A percentile compares a stretch with the other conserved stretches of the same genome.
Evolutionary conservation across 306 rosid genomes (phyloP).

Genomic region (Canavalia gladiata): DNA sequence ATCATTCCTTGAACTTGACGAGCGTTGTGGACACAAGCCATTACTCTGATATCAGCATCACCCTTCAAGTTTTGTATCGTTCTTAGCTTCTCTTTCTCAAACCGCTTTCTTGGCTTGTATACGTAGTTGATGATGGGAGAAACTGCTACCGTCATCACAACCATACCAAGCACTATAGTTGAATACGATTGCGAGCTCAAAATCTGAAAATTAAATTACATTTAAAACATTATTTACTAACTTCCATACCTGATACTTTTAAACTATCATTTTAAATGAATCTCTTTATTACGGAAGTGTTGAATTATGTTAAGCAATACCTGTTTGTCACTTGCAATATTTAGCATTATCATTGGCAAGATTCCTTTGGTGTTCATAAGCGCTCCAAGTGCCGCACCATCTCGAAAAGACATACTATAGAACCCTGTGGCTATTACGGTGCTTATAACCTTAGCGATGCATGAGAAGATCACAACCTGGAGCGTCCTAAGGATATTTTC

Average conservation of each 20-base stretch:
- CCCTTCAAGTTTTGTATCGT: slow-evolving; percentile 43
- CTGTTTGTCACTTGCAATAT: slow-evolving; percentile 45
- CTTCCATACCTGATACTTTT: no score
- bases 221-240: no score
- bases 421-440: slow-evolving; percentile 15
- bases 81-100: slow-evolving; percentile 40
- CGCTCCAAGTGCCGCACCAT: slow-evolving; percentile 53
- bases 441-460: slow-evolving; percentile 44
- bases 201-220: slow-evolving; percentile 23
- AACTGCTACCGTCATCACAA: slow-evolving; percentile 45
- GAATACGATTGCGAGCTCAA: slow-evolving; percentile 17
- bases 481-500: neutral
- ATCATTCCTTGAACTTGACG: slow-evolving; percentile 47
- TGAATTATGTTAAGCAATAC: slow-evolving; percentile 15
- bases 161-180: neutral
- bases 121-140: slow-evolving; percentile 43
- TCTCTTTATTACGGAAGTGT: no score
- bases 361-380: slow-evolving; percentile 61
- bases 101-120: slow-evolving; percentile 48
- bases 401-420: slow-evolving; percentile 19
- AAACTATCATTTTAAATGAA: no score
- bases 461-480: neutral
- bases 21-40: slow-evolving; percentile 44
- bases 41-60: slow-evolving; percentile 45
- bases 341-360: slow-evolving; percentile 45